Percentiles rank a stretch among this genome's conserved stretches.
These are phyloP conservation scores for Fusarium vanettenii DNA, from an alignment of 2,329 filamentous ascomycete species.

Conservation along the genomic window DNA sequence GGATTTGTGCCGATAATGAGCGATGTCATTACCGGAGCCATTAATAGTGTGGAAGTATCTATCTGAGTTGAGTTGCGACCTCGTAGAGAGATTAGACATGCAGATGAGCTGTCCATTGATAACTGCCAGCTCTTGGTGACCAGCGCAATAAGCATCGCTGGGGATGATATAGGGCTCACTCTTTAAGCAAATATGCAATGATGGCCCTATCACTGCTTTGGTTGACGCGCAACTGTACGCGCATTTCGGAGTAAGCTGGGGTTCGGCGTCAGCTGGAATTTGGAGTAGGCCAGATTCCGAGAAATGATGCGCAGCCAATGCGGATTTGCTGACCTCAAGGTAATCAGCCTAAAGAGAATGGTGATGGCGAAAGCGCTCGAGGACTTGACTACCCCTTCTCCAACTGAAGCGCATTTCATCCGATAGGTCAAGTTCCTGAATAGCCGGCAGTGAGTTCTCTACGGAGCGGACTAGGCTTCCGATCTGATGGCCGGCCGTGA, in stretches of 20 bases:
- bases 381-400: background rate
- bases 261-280: background rate
- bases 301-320: background rate
- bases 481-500: background rate
- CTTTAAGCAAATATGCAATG: no score
- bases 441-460: background rate
- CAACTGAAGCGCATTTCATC: background rate
- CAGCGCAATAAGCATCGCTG: no score
- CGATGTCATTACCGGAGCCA: no score
- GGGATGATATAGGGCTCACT: background rate
- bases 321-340: background rate
- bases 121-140: no score
- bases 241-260: background rate
- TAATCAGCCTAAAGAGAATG: background rate
- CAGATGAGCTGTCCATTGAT: no score
- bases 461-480: background rate
- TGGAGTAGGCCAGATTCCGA: background rate
- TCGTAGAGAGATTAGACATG: no score
- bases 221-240: background rate
- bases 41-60: no score
- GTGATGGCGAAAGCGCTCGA: background rate
- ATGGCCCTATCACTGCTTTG: accelerated
- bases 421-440: background rate
- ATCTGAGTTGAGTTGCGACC: no score
- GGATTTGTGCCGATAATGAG: no score